Conservation (phyloP, 345 rosid genomes). For the Iberis pinnata region DNA sequence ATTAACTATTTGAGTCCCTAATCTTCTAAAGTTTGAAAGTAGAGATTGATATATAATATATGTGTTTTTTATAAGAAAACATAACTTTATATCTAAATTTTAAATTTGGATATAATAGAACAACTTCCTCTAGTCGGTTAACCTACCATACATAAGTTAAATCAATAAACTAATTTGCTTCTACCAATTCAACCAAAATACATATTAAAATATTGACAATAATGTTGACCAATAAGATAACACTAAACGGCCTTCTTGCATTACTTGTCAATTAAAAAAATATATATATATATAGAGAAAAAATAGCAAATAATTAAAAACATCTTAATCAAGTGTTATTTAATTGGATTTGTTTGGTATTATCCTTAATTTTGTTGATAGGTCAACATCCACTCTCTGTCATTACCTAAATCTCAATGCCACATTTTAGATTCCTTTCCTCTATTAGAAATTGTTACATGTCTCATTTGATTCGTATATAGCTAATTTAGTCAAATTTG, state of each 20-base stretch:
- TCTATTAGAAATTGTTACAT: constrained; percentile 28
- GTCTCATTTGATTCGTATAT: constrained; percentile 15
- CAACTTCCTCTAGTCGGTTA: constrained; percentile 20
- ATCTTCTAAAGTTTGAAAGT: too few species aligned
- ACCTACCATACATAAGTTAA: constrained; percentile 30
- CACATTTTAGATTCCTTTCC: constrained; percentile 70
- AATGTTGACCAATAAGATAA: constrained; percentile 26
- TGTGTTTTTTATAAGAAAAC: background rate
- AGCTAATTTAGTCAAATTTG: constrained; percentile 21
- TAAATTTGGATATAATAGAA: constrained; percentile 6
- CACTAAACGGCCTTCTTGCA: constrained; percentile 22
- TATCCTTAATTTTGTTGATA: constrained; percentile 77
- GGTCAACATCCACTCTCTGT: constrained; percentile 90
- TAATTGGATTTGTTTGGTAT: constrained; percentile 64
- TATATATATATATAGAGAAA: constrained; percentile 12
- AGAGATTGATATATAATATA: background rate
- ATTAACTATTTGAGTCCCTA: too few species aligned
- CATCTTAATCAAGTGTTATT: constrained; percentile 25
- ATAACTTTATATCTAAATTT: background rate
- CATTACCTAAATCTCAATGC: constrained; percentile 92
- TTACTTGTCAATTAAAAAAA: too few species aligned
- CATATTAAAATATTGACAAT: constrained; percentile 37
- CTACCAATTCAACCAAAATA: constrained; percentile 39
- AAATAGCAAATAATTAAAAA: constrained; percentile 7
- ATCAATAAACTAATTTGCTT: constrained; percentile 30